Evolutionary conservation across 2,329 filamentous ascomycete genomes (phyloP), one percentile per base, ranked within the genome.

Genomic region (Dothistroma pini): DNA sequence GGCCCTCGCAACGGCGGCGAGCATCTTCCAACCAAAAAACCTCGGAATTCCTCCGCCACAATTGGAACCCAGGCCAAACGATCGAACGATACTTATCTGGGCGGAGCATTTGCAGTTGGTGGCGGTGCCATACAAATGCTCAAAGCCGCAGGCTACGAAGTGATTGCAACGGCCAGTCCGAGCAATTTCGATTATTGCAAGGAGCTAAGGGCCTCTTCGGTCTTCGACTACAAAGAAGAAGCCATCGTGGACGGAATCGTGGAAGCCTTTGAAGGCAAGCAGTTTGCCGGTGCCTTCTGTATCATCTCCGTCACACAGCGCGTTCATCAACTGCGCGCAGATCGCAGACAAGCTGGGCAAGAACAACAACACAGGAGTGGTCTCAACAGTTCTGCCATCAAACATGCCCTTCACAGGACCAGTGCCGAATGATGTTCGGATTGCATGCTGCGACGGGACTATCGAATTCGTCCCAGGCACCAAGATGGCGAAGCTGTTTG

Each of bases 31-130:
- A n/a, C 38, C 61, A n/a, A 52, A 58, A 32, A 57, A 58, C n/a
- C 56, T 60, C 11, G 63, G 64, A 9, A 50, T 64, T 19, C 32
- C 58, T 8, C 63, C 62, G 2, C 56, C 60, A 5, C 35, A 35
- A 25, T 32, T 62, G 48, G 55, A 60, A 10, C 53, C 48, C 9
- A 67, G 72, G 41, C 19, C 63, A 1, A 71, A 65, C 5, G 71
- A 71, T 16, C 72, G 77, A 54, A 67, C 72, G 52, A 44, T 80
- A 0, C 65, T 84, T 5, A 69, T 84, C 14, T 84, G 81, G 79
- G 82, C n/a, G 83, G 82, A 0, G 76, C 79, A 2, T 77, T 78
- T 0, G 75, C 74, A 16, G 79, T 81, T 0, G 80, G 81, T 0
- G 75, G 75, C 47, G 77, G 75, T 49, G 78, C 77, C 0, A 76